phyloP scores from a whole-genome alignment of 495 filamentous ascomycete species.

The Glonium stellatum region DNA sequence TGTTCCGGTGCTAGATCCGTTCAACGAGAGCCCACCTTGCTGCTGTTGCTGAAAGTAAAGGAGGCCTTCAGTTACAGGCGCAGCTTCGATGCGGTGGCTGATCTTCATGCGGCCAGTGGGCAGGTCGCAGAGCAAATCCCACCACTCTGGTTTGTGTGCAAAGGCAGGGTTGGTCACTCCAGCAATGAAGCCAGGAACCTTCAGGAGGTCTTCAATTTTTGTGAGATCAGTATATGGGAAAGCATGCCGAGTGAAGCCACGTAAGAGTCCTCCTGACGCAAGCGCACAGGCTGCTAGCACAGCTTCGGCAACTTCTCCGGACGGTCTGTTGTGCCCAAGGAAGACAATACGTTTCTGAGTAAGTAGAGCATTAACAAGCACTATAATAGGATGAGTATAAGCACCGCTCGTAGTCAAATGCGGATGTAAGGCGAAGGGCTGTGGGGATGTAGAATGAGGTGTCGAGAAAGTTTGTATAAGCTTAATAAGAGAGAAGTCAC shows the following conservation, averaged over 20 bases:
- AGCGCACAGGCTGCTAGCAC: conserved; percentile 90
- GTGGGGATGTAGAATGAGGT: conserved; percentile 70
- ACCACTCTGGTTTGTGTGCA: conserved; percentile 92
- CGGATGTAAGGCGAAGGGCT: conserved; percentile 78
- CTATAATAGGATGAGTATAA: conserved; percentile 69
- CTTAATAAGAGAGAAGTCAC: conserved; percentile 95
- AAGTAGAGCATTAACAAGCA: conserved; percentile 72
- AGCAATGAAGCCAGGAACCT: conserved; percentile 94
- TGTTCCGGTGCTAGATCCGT: background rate
- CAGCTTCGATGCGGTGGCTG: conserved; percentile 68
- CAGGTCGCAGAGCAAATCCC: conserved; percentile 93
- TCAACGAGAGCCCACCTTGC: conserved; percentile 1
- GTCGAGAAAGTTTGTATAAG: conserved; percentile 88
- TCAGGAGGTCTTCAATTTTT: conserved; percentile 92
- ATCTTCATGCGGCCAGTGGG: conserved; percentile 91
- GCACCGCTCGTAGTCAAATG: conserved; percentile 90
- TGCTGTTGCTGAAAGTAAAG: conserved; percentile 80
- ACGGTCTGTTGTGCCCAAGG: conserved; percentile 87
- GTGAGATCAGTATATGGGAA: conserved; percentile 98
- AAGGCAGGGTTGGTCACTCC: conserved; percentile 97
- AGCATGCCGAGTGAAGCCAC: conserved; percentile 93
- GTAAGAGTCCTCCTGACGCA: conserved; percentile 86
- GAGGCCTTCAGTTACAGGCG: conserved; percentile 71
- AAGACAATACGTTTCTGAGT: conserved; percentile 97
- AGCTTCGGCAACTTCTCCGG: conserved; percentile 89